These are phyloP conservation scores for Dioscorea dumetorum DNA, from an alignment of 106 monocot genomes.

Conservation along the genomic window DNA sequence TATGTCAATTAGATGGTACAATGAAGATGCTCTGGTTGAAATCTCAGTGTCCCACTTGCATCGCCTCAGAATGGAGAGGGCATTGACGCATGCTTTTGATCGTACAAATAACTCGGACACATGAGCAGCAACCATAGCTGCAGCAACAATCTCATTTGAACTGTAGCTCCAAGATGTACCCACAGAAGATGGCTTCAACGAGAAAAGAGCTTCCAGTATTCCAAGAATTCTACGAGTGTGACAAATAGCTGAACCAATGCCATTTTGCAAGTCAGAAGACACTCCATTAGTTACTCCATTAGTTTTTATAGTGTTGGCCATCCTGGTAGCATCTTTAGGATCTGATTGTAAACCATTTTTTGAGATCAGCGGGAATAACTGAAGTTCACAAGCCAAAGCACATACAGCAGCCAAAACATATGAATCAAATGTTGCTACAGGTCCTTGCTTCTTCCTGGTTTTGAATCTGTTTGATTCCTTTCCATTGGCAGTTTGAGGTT, in stretches of 20 bases:
- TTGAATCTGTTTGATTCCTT: constrained; percentile 25
- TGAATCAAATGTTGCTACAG: constrained; percentile 93
- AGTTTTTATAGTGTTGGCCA: constrained; percentile 28
- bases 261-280: constrained; percentile 37
- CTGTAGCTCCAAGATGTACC: constrained; percentile 98
- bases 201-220: constrained; percentile 93
- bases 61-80: constrained; percentile 77
- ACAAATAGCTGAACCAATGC: constrained; percentile 53
- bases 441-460: constrained; percentile 70
- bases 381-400: constrained; percentile 95
- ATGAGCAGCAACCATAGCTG: constrained; percentile 99
- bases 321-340: constrained; percentile 28
- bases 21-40: constrained; percentile 74
- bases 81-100: constrained; percentile 90
- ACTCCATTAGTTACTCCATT: constrained; percentile 21
- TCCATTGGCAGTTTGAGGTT: constrained; percentile 30
- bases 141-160: constrained; percentile 98
- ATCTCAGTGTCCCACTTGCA: constrained; percentile 95
- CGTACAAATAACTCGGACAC: constrained; percentile 90
- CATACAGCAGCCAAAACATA: constrained; percentile 90
- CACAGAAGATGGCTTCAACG: constrained; percentile 90
- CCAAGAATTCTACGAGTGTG: constrained; percentile 86
- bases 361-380: constrained; percentile 79
- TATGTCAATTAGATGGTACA: constrained; percentile 89
- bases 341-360: constrained; percentile 42